phyloP scores from a whole-genome alignment of 257 asterid genomes.

The Schizonepeta tenuifolia region DNA sequence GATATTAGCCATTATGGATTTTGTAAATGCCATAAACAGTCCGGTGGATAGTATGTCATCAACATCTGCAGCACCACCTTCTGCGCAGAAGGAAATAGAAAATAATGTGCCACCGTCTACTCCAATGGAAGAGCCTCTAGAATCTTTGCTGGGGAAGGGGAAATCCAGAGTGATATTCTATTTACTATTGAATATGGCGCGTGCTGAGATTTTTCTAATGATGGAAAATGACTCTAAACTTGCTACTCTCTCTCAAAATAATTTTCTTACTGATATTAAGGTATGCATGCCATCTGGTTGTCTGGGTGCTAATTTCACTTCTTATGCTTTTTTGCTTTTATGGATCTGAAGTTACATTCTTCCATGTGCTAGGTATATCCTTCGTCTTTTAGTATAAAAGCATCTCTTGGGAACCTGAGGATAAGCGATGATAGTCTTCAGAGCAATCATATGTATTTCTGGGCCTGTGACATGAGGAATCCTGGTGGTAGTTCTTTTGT shows the following conservation, averaged over 20 bases:
- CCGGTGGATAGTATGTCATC: constrained; percentile 60
- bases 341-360: constrained; percentile 31
- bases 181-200: constrained; percentile 83
- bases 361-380: constrained; percentile 76
- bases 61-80: constrained; percentile 44
- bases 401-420: constrained; percentile 95
- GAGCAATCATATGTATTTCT: constrained; percentile 78
- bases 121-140: constrained; percentile 74
- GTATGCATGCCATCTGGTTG: constrained; percentile 41
- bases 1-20: constrained; percentile 79
- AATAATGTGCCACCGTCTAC: constrained; percentile 50
- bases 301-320: constrained; percentile 27
- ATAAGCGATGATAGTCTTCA: constrained; percentile 93
- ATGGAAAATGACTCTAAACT: constrained; percentile 82
- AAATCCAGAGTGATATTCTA: constrained; percentile 83
- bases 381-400: constrained; percentile 87
- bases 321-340: constrained; percentile 23
- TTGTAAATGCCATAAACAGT: constrained; percentile 66
- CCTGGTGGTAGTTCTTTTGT: constrained; percentile 97
- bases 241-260: constrained; percentile 88
- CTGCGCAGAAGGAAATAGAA: constrained; percentile 41
- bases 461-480: constrained; percentile 99
- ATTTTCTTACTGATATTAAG: constrained; percentile 88
- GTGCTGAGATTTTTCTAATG: constrained; percentile 94
- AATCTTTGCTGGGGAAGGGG: constrained; percentile 86